These are phyloP conservation scores for Fusarium nelsonii DNA, from an alignment of 2,329 filamentous ascomycete species.

Conservation along the genomic window DNA sequence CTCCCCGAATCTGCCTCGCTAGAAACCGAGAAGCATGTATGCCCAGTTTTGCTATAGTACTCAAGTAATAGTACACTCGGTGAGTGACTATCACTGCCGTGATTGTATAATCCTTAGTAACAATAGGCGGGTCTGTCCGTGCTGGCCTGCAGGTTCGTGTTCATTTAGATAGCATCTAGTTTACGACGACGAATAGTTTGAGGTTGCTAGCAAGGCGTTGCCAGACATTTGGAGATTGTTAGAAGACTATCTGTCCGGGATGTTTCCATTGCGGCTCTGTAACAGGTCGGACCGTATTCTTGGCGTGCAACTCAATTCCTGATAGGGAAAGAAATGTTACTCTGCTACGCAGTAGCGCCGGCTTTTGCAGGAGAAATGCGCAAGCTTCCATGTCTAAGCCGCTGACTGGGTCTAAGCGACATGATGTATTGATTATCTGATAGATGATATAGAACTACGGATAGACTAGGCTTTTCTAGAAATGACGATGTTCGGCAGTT, in stretches of 20 bases:
- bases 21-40: neutral
- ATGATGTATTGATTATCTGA: neutral
- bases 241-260: neutral
- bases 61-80: neutral
- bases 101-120: neutral
- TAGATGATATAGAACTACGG: neutral
- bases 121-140: neutral
- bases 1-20: neutral
- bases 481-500: neutral
- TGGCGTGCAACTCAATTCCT: neutral
- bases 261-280: neutral
- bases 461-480: neutral
- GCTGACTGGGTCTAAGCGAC: neutral
- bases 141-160: neutral
- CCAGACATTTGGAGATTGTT: neutral
- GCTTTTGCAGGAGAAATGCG: neutral
- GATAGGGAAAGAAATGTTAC: neutral
- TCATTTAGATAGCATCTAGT: neutral
- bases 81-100: constrained; percentile 1
- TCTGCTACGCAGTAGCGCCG: neutral
- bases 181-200: neutral
- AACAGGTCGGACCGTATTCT: constrained; percentile 4
- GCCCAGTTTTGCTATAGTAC: neutral
- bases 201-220: neutral
- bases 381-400: neutral